Conservation (phyloP, 106 monocot genomes). For the Alisma plantagoaquatica region DNA sequence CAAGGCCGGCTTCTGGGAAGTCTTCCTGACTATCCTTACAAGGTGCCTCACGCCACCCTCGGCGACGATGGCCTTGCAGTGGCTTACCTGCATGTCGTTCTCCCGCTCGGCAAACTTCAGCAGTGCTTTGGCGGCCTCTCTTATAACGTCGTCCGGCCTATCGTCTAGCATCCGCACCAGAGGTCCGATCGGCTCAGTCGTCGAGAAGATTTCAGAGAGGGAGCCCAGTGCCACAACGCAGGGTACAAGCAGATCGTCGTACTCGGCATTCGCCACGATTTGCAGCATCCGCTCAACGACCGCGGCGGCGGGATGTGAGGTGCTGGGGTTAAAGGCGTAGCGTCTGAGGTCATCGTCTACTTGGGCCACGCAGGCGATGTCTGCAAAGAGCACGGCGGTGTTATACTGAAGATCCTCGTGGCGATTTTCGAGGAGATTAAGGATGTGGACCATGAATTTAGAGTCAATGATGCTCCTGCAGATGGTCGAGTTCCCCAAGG, state of each 20-base stretch:
- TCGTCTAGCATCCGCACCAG: not conserved
- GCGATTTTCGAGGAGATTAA: not conserved
- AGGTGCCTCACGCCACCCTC: too few relatives aligned
- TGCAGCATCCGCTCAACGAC: not conserved
- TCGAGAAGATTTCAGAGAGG: not conserved
- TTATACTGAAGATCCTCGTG: not conserved
- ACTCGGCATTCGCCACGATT: not conserved
- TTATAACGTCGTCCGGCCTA: not conserved
- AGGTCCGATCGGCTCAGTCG: not conserved
- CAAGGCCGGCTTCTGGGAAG: too few relatives aligned
- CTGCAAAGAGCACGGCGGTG: not conserved
- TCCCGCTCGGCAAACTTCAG: not conserved
- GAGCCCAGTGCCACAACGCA: not conserved
- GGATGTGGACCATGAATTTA: not conserved
- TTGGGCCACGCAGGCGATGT: not conserved
- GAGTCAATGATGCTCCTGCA: not conserved
- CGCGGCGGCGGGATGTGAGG: not conserved
- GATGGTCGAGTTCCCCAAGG: not conserved
- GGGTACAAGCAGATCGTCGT: not conserved
- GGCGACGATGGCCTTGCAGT: not conserved
- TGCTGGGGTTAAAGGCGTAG: not conserved
- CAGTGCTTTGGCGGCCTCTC: not conserved
- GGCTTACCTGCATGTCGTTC: not conserved
- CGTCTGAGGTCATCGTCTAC: not conserved
- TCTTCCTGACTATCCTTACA: too few relatives aligned